Evolutionary conservation across 1,284 basidiomycete species (phyloP).

Genomic region (Leccinum insolens): DNA sequence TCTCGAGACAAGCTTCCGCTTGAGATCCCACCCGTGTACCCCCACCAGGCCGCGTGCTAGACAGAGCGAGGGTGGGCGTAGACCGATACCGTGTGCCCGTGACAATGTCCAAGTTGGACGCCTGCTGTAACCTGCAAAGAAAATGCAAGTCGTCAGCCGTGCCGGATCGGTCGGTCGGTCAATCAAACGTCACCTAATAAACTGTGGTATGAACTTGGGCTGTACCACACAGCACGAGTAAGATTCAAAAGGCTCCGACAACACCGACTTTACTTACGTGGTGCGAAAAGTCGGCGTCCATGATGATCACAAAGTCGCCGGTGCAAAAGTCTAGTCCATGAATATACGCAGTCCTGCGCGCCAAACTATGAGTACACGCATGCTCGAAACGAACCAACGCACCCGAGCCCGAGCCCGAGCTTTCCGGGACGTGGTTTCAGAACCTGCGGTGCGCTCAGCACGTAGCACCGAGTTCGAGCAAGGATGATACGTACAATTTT

Average conservation of each 20-base stretch:
- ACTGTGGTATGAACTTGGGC: conserved; percentile 91
- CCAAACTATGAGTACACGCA: conserved; percentile 6
- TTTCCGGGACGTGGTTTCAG: conserved; percentile 87
- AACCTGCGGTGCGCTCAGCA: conserved; percentile 47
- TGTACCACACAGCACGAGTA: conserved; percentile 30
- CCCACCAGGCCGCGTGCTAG: conserved; percentile 68
- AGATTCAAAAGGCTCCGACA: background rate
- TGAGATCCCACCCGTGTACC: conserved; percentile 89
- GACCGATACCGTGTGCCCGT: conserved; percentile 88
- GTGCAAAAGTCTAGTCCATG: conserved; percentile 87
- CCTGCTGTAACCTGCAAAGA: conserved; percentile 65
- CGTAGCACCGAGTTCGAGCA: background rate
- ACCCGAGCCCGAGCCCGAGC: conserved; percentile 76
- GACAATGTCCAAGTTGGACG: conserved; percentile 85
- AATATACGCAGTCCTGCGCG: conserved; percentile 83
- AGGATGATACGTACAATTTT: conserved; percentile 61
- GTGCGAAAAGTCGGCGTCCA: conserved; percentile 96
- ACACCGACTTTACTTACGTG: conserved; percentile 59
- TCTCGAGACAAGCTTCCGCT: conserved; percentile 82
- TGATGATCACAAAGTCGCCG: conserved; percentile 93
- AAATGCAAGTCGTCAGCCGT: conserved; percentile 6
- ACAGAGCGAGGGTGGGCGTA: conserved; percentile 52
- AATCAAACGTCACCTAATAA: conserved; percentile 63
- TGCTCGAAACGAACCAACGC: conserved; percentile 16
- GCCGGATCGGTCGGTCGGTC: background rate